Percentiles rank a stretch among this genome's conserved stretches.
These are phyloP conservation scores for Yamadazyma buinensis DNA, from an alignment of 1,139 yeast species.

Conservation along the genomic window DNA sequence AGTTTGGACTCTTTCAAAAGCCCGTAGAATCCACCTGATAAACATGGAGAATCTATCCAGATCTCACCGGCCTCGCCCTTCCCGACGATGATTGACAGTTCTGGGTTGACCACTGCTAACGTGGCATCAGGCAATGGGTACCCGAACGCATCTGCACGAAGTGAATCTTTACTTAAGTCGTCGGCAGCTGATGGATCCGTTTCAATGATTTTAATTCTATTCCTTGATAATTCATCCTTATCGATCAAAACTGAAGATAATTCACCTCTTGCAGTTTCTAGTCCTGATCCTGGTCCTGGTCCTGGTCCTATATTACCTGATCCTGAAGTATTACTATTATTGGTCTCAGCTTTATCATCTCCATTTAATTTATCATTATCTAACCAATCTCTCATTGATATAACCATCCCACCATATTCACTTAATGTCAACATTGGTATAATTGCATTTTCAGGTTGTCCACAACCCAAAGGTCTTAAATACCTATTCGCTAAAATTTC, in stretches of 20 bases:
- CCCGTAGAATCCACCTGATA: constrained; percentile 88
- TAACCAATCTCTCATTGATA: constrained; percentile 88
- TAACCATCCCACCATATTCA: constrained; percentile 96
- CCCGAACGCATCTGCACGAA: constrained; percentile 89
- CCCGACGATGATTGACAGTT: constrained; percentile 63
- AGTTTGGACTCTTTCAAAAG: constrained; percentile 61
- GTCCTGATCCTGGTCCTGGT: too few relatives aligned
- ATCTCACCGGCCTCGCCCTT: constrained; percentile 90
- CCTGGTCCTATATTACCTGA: too few relatives aligned
- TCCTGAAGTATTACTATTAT: too few relatives aligned
- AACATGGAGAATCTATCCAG: constrained; percentile 90
- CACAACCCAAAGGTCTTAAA: constrained; percentile 87
- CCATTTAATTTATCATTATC: constrained; percentile 49
- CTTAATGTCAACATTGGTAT: constrained; percentile 87
- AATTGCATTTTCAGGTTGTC: constrained; percentile 69
- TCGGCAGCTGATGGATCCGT: constrained; percentile 55
- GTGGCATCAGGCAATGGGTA: constrained; percentile 93
- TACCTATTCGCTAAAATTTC: constrained; percentile 89
- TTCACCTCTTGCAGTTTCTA: constrained; percentile 34
- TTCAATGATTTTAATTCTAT: constrained; percentile 67
- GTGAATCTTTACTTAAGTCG: constrained; percentile 45
- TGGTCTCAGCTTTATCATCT: constrained; percentile 29
- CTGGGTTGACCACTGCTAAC: constrained; percentile 91
- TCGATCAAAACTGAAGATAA: constrained; percentile 75
- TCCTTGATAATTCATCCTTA: constrained; percentile 74